phyloP scores from a whole-genome alignment of 768 basidiomycete genomes.

The Amanita rimosa region DNA sequence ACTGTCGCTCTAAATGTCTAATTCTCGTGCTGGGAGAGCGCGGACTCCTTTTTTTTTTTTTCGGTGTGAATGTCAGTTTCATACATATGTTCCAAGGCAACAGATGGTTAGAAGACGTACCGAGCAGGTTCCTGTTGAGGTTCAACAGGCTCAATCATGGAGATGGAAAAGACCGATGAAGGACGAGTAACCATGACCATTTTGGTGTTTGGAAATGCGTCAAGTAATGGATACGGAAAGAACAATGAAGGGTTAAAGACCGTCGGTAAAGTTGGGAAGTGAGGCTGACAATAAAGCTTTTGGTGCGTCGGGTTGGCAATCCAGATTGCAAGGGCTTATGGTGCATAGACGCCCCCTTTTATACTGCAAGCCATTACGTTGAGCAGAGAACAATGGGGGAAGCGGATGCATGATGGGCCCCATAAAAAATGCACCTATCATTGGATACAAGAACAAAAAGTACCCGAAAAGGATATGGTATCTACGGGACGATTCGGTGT shows the following conservation, averaged over 20 bases:
- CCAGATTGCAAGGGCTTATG: constrained; percentile 4
- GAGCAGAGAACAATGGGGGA: not conserved
- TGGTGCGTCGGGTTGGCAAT: not conserved
- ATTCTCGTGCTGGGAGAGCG: constrained; percentile 19
- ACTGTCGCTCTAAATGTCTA: constrained; percentile 43
- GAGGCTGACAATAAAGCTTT: not conserved
- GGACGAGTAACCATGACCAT: constrained; percentile 6
- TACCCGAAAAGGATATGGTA: not conserved
- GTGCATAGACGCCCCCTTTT: not conserved
- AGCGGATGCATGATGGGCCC: not conserved
- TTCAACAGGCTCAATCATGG: constrained; percentile 12
- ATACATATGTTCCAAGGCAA: not conserved
- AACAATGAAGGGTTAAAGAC: not conserved
- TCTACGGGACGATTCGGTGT: not conserved
- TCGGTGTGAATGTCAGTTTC: not conserved
- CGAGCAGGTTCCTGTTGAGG: too few relatives aligned
- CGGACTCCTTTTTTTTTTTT: too few relatives aligned
- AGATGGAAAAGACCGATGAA: constrained; percentile 19
- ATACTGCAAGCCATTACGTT: constrained; percentile 1
- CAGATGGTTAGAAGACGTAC: not conserved
- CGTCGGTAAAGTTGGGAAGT: constrained; percentile 1
- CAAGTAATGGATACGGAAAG: not conserved
- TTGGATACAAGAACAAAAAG: not conserved
- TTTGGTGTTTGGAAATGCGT: not conserved
- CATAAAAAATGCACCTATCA: not conserved